Percentiles rank a stretch among this genome's conserved stretches.
phyloP scores from a whole-genome alignment of 805 yeast genomes.

The Metschnikowia borealis region DNA sequence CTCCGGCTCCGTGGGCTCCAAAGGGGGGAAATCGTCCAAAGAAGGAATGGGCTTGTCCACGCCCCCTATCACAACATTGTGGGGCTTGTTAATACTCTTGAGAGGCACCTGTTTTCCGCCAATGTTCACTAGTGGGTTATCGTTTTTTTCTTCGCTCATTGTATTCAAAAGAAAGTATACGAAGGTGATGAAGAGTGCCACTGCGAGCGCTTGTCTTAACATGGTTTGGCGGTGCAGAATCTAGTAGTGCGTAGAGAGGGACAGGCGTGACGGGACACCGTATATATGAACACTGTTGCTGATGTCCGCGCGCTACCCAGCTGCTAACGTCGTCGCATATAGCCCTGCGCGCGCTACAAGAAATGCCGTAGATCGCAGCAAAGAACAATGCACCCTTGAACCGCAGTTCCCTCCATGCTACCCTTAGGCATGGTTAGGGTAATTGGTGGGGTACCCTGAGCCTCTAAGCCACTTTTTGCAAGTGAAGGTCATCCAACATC shows the following conservation, averaged over 20 bases:
- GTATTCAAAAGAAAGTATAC: slow-evolving; percentile 10
- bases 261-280: slow-evolving; percentile 2
- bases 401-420: not conserved
- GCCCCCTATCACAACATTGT: slow-evolving; percentile 20
- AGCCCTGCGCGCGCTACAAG: not conserved
- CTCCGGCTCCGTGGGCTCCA: slow-evolving; percentile 15
- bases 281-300: slow-evolving; percentile 2
- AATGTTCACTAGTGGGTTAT: slow-evolving; percentile 25
- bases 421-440: no score
- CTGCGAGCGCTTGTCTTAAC: slow-evolving; percentile 11
- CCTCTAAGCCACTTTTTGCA: no score
- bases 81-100: slow-evolving; percentile 37
- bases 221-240: slow-evolving; percentile 10
- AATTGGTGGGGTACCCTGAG: no score
- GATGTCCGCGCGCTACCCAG: not conserved
- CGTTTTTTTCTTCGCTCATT: slow-evolving; percentile 10
- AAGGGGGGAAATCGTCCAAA: slow-evolving; percentile 15
- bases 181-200: slow-evolving; percentile 7
- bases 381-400: not conserved
- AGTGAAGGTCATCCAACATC: no score
- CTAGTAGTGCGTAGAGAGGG: slow-evolving; percentile 3
- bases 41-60: slow-evolving; percentile 16
- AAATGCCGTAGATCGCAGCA: not conserved
- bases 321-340: not conserved
- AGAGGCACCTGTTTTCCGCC: slow-evolving; percentile 39